phyloP scores from a whole-genome alignment of 2,329 filamentous ascomycete species.

The Colletotrichum melonis region DNA sequence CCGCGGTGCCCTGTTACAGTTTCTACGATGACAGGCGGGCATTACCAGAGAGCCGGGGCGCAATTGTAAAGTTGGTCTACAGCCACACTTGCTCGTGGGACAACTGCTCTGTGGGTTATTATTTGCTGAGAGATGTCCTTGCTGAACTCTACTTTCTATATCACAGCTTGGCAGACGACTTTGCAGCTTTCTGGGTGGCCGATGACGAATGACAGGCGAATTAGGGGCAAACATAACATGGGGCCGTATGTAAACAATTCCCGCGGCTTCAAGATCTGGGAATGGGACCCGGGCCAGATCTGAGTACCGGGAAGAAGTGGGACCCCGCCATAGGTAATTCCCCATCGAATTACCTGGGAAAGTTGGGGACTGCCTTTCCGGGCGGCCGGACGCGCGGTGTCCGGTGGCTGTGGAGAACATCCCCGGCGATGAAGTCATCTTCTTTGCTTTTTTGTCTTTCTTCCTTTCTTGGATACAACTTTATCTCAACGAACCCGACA shows the following conservation, averaged over 20 bases:
- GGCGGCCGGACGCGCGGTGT: too few relatives aligned
- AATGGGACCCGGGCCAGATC: neutral
- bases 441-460: too few relatives aligned
- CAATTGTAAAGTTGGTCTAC: neutral
- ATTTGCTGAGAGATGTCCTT: neutral
- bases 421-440: too few relatives aligned
- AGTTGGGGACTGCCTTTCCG: too few relatives aligned
- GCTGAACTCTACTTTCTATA: neutral
- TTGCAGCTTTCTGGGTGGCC: neutral
- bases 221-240: too few relatives aligned
- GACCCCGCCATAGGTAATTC: too few relatives aligned
- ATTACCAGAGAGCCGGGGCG: constrained; percentile 5
- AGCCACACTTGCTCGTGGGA: neutral
- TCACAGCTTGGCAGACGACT: neutral
- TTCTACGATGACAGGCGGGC: too few relatives aligned
- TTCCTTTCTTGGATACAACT: too few relatives aligned
- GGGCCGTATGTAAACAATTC: neutral
- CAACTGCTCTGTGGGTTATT: neutral
- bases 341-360: too few relatives aligned
- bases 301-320: neutral
- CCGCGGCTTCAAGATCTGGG: neutral
- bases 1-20: too few relatives aligned
- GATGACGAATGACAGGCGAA: neutral
- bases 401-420: too few relatives aligned
- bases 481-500: too few relatives aligned